Conservation (phyloP, 805 yeast genomes). For the Candida corydali region DNA sequence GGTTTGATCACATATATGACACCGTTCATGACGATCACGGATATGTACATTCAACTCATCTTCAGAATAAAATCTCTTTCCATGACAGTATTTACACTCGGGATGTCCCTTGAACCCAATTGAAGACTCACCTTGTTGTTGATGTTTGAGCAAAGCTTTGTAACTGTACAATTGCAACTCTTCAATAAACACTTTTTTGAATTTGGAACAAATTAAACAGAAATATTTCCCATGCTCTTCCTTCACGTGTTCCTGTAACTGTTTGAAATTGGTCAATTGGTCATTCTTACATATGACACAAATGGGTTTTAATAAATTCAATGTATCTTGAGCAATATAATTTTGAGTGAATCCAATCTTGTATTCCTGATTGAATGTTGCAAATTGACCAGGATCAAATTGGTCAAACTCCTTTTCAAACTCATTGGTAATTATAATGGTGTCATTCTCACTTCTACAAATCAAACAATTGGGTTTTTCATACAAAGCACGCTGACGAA, state of each 20-base stretch:
- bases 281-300: constrained; percentile 52
- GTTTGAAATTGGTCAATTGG: constrained; percentile 47
- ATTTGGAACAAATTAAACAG: constrained; percentile 75
- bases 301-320: constrained; percentile 46
- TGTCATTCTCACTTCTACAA: constrained; percentile 70
- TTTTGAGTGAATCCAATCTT: constrained; percentile 59
- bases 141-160: constrained; percentile 66
- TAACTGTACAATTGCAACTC: constrained; percentile 64
- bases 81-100: constrained; percentile 73
- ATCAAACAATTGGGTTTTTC: constrained; percentile 71
- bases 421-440: constrained; percentile 55
- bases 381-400: constrained; percentile 26
- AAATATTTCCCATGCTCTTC: constrained; percentile 57
- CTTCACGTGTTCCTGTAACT: constrained; percentile 61
- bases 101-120: constrained; percentile 89
- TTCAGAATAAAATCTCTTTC: constrained; percentile 74
- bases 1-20: constrained; percentile 81
- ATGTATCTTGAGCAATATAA: constrained; percentile 44
- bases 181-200: constrained; percentile 69
- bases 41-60: constrained; percentile 84
- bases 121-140: constrained; percentile 60
- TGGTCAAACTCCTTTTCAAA: constrained; percentile 34
- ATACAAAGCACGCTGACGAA: constrained; percentile 79
- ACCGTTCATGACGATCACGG: constrained; percentile 79
- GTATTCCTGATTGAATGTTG: constrained; percentile 37